Evolutionary conservation across 192 early-diverging fungal species (phyloP), one percentile per base, ranked within the genome.

Genomic region (Paraglomus brasilianum): DNA sequence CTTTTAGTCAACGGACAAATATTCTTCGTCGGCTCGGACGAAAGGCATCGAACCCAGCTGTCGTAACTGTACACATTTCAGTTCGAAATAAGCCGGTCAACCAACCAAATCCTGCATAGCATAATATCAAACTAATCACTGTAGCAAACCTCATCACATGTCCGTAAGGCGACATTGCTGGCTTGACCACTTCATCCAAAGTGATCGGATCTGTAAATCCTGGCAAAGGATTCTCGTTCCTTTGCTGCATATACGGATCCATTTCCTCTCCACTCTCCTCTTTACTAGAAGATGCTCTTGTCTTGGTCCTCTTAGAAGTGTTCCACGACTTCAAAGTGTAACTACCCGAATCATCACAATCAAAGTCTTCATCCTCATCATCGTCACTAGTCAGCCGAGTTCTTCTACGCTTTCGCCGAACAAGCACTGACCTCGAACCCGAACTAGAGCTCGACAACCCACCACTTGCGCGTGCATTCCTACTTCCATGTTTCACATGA

Each of bases 191-290:
- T 22, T 87, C 86, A 68, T 98, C 94, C 46, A 98, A 74, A 14
- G 93, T 96, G 70, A 98, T 96, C 8, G 95, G 95, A 74, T 98
- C 95, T 44, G 92, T 88, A 73, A 98, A 89, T 10, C 91, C 94
- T 9, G 93, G 89, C 30, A 98, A 80, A 19, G 95, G 94, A 78
- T 96, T 96, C 66, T 80, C 75, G 0, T 84, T 77, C 3, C 30
- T 30, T 30, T 30, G 30, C 30, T 30, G 30, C 30, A 30, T 30
- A 30, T 2, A 30, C 45, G 88, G 83, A 17, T 75, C 71, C 0
- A 69, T 68, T 11, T 80, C 82, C 13, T 77, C 79, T 8, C 78
- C 80, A 58, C 60, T 61, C 24, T 47, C 56, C 43, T 17, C 69
- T 66, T 61, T 21, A 17, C 40, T 48, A 22, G 72, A 55, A 11